Percentiles rank a stretch among this genome's conserved stretches.
These are phyloP conservation scores for Fusarium aywerte DNA, from an alignment of 2,329 filamentous ascomycete species.

Conservation along the genomic window DNA sequence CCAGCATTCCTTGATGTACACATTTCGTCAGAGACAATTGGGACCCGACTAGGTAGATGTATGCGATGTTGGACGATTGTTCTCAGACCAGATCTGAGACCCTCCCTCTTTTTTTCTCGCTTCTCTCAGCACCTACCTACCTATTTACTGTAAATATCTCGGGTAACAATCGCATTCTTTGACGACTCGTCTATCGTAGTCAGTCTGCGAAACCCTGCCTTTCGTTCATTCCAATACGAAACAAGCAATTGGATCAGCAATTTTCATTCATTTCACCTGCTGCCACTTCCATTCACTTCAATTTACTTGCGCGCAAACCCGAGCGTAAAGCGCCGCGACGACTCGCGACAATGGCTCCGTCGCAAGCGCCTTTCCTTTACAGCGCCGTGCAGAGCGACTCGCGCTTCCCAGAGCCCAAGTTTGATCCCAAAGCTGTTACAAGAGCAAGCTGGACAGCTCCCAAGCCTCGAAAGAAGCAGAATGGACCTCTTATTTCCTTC, in stretches of 20 bases:
- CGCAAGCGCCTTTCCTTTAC: constrained; percentile 76
- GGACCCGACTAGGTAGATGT: constrained; percentile 11
- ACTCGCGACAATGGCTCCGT: constrained; percentile 43
- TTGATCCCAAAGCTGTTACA: constrained; percentile 88
- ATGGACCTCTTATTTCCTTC: constrained; percentile 83
- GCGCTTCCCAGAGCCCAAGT: constrained; percentile 66
- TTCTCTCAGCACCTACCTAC: background rate
- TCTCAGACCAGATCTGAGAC: constrained; percentile 3
- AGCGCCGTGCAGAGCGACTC: constrained; percentile 64
- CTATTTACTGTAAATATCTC: constrained; percentile 14
- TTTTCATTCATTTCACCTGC: background rate
- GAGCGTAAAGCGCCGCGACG: constrained; percentile 27
- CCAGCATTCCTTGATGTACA: constrained; percentile 17
- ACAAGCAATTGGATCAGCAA: constrained; percentile 4
- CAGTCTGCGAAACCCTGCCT: constrained; percentile 7
- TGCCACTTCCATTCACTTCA: background rate
- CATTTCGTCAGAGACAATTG: constrained; percentile 33
- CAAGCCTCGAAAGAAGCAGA: constrained; percentile 69
- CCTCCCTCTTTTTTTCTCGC: constrained; percentile 10
- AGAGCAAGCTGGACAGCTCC: constrained; percentile 78
- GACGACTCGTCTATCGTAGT: constrained; percentile 10
- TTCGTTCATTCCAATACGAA: constrained; percentile 25
- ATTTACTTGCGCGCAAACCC: constrained; percentile 12
- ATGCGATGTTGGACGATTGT: constrained; percentile 7
- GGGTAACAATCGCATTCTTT: constrained; percentile 34